Conservation (phyloP, 2,329 filamentous ascomycete genomes). For the Beauveria asiatica region DNA sequence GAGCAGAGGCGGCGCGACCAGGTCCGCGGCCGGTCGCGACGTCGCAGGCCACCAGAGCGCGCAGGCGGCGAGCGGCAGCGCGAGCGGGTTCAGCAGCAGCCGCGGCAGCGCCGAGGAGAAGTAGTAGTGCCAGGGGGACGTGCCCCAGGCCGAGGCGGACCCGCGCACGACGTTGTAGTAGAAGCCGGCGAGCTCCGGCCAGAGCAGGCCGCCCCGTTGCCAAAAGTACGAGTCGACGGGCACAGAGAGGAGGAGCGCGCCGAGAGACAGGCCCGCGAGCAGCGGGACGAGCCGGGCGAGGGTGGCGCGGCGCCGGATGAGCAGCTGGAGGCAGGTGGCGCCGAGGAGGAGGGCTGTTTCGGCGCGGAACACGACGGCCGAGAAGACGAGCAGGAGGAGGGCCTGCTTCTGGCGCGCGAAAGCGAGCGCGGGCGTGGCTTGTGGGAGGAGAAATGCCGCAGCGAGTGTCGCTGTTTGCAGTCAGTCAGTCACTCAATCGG, state of each 20-base stretch:
- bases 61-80: conserved; percentile 45
- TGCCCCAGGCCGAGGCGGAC: conserved; percentile 80
- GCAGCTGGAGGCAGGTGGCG: conserved; percentile 56
- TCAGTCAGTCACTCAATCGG: neutral
- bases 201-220: conserved; percentile 59
- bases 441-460: conserved; percentile 37
- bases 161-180: conserved; percentile 84
- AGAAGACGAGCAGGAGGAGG: conserved; percentile 67
- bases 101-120: conserved; percentile 73
- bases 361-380: conserved; percentile 79
- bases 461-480: conserved; percentile 53
- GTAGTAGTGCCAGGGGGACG: conserved; percentile 79
- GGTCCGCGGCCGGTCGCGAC: conserved; percentile 30
- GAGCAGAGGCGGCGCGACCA: conserved; percentile 57
- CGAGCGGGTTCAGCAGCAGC: conserved; percentile 72
- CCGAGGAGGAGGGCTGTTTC: conserved; percentile 77
- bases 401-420: conserved; percentile 50
- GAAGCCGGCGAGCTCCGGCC: conserved; percentile 87
- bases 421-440: conserved; percentile 19
- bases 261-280: conserved; percentile 54
- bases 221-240: conserved; percentile 88
- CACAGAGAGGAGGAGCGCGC: conserved; percentile 62
- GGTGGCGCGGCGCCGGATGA: conserved; percentile 46
- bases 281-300: conserved; percentile 53
- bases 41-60: conserved; percentile 42